These are phyloP conservation scores for Favolaschia claudopus DNA, from an alignment of 768 basidiomycete genomes.

Conservation along the genomic window DNA sequence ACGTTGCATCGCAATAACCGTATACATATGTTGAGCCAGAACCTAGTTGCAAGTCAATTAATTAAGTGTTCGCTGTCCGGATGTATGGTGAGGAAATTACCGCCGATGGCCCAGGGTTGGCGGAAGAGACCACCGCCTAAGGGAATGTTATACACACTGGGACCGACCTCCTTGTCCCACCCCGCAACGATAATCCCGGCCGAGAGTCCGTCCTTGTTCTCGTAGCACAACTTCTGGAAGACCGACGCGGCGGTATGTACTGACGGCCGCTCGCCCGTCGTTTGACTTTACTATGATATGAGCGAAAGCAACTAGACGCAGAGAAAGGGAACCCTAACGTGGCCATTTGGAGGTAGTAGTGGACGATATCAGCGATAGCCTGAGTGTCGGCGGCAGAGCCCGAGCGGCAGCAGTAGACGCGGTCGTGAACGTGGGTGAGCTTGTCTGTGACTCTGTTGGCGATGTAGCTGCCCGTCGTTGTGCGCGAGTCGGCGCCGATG, in stretches of 20 bases:
- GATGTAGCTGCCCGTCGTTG: constrained; percentile 96
- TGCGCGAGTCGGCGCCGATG: constrained; percentile 96
- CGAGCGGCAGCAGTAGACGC: constrained; percentile 98
- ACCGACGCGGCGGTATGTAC: constrained; percentile 83
- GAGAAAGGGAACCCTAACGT: constrained; percentile 56
- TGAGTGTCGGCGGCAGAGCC: constrained; percentile 99
- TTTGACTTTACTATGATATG: constrained; percentile 49
- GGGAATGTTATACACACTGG: constrained; percentile 96
- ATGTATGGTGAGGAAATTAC: constrained; percentile 47
- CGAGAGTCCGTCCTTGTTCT: constrained; percentile 87
- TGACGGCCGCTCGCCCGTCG: constrained; percentile 70
- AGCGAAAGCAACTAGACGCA: not conserved
- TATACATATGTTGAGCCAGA: constrained; percentile 98
- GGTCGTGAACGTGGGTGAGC: constrained; percentile 94
- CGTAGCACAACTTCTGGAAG: constrained; percentile 90
- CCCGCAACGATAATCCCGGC: constrained; percentile 99
- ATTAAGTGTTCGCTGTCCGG: not conserved
- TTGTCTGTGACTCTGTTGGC: constrained; percentile 99
- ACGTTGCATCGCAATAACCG: constrained; percentile 99
- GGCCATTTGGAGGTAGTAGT: constrained; percentile 80
- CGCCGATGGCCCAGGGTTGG: constrained; percentile 99
- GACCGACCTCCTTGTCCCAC: constrained; percentile 92
- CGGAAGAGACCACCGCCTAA: constrained; percentile 96
- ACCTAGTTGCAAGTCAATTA: constrained; percentile 50
- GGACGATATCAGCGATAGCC: constrained; percentile 91